Conservation (phyloP, 2,329 filamentous ascomycete genomes). For the Calonectria multiphialidica region DNA sequence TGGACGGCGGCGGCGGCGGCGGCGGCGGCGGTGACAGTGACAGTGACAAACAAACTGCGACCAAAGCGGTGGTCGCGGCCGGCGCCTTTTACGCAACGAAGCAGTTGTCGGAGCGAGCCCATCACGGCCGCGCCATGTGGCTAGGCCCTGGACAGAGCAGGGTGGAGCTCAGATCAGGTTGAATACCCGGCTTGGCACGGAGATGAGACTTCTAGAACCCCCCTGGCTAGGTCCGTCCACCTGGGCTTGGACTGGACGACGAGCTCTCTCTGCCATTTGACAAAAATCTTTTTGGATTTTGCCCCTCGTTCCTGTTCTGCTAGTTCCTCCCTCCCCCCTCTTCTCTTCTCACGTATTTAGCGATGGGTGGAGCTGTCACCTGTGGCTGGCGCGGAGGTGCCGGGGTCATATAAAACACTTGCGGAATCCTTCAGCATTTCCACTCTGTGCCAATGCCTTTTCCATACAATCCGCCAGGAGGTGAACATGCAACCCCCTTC, state of each 20-base stretch:
- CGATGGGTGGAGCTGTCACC: neutral
- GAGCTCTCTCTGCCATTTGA: neutral
- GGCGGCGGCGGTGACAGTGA: neutral
- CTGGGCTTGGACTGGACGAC: neutral
- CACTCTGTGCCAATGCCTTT: neutral
- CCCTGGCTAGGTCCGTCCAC: neutral
- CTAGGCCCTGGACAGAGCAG: neutral
- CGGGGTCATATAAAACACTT: neutral
- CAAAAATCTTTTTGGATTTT: neutral
- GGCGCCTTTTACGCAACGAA: neutral
- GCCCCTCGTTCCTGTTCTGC: neutral
- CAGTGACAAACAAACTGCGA: neutral
- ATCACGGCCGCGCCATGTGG: neutral
- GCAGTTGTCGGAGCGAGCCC: neutral
- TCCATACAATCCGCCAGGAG: neutral
- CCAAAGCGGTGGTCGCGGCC: neutral
- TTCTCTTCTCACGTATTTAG: neutral
- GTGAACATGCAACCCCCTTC: neutral
- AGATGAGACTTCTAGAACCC: neutral
- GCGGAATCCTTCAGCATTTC: neutral
- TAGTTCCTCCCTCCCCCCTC: neutral
- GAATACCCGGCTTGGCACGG: conserved; percentile 1
- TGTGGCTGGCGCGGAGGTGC: neutral
- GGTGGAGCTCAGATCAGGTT: conserved; percentile 3
- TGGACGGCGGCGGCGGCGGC: neutral